Percentiles rank a stretch among this genome's conserved stretches.
phyloP scores from a whole-genome alignment of 169 alveolate species.

The Cryptosporidium felis region DNA sequence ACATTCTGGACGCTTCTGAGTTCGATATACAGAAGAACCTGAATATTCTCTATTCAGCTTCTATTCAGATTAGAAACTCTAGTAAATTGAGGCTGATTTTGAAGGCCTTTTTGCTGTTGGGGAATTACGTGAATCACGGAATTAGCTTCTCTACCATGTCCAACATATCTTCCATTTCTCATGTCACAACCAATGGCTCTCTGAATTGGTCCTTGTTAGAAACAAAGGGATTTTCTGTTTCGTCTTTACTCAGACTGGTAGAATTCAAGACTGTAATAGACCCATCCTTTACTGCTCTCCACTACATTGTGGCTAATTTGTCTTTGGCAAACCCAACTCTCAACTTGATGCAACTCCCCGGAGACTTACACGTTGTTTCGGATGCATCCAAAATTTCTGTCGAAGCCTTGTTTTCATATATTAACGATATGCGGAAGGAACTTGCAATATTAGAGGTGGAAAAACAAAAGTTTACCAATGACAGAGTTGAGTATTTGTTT shows the following conservation, averaged over 20 bases:
- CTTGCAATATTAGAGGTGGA: slow-evolving; percentile 35
- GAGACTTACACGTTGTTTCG: slow-evolving; percentile 60
- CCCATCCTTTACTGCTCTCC: slow-evolving; percentile 73
- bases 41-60: slow-evolving; percentile 65
- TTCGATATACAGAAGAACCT: slow-evolving; percentile 56
- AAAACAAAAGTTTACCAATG: slow-evolving; percentile 46
- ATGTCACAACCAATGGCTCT: slow-evolving; percentile 42
- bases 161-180: slow-evolving; percentile 42
- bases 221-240: slow-evolving; percentile 73
- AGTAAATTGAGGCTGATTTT: slow-evolving; percentile 44
- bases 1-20: slow-evolving; percentile 59
- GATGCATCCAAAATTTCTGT: slow-evolving; percentile 67
- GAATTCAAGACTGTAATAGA: slow-evolving; percentile 77
- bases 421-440: slow-evolving; percentile 64
- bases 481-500: slow-evolving; percentile 62
- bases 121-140: slow-evolving; percentile 78
- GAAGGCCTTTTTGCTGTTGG: slow-evolving; percentile 75
- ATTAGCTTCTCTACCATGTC: slow-evolving; percentile 14
- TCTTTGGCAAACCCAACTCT: slow-evolving; percentile 19
- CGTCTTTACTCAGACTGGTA: slow-evolving; percentile 71
- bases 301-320: slow-evolving; percentile 73
- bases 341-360: slow-evolving; percentile 14
- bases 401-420: slow-evolving; percentile 27
- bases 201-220: slow-evolving; percentile 70
- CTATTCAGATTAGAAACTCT: slow-evolving; percentile 70